Evolutionary conservation across 176 grass and related monocot genomes (phyloP).

Genomic region (Cenchrus fungigraminus): DNA sequence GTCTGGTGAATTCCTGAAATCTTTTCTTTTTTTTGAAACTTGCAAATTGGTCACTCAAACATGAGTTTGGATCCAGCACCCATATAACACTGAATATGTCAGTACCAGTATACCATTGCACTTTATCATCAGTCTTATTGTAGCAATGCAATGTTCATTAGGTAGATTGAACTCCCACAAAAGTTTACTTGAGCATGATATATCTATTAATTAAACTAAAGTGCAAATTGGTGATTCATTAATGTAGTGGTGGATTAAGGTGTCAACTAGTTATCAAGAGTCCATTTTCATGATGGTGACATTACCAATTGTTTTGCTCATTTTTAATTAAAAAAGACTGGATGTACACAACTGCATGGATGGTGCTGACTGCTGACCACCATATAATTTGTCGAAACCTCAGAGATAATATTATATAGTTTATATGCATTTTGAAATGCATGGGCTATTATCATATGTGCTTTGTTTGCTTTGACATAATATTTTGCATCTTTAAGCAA

Average conservation of each 20-base stretch:
- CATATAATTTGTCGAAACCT: constrained; percentile 23
- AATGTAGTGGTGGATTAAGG: constrained; percentile 3
- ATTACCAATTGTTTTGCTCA: background rate
- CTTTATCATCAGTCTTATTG: constrained; percentile 1
- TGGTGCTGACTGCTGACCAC: background rate
- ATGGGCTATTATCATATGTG: constrained; percentile 13
- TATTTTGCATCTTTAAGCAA: constrained; percentile 1
- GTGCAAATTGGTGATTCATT: background rate
- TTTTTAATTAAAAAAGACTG: constrained; percentile 4
- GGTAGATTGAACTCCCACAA: background rate
- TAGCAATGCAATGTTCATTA: background rate
- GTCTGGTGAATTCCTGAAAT: background rate
- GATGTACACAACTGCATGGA: background rate
- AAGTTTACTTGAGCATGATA: background rate
- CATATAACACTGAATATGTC: background rate
- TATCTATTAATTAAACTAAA: background rate
- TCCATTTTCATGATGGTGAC: background rate
- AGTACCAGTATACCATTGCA: background rate
- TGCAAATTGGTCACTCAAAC: background rate
- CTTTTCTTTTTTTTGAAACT: background rate
- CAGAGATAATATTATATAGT: background rate
- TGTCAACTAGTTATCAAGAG: background rate
- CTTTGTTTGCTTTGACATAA: background rate
- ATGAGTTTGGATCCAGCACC: background rate
- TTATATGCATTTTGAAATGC: background rate